phyloP scores from a whole-genome alignment of 257 asterid genomes.

The Scutellaria galericulata region DNA sequence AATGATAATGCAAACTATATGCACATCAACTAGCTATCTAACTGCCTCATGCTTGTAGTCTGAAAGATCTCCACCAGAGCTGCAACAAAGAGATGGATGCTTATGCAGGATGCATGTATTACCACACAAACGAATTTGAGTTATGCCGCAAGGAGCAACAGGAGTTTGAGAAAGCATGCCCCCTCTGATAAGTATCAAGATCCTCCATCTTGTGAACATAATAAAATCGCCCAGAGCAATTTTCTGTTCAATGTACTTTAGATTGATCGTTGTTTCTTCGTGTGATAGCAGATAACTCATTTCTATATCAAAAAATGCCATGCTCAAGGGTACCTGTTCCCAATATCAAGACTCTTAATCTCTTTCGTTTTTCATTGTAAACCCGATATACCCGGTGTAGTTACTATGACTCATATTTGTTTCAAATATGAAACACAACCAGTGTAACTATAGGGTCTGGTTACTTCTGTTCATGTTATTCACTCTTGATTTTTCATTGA shows the following conservation, averaged over 20 bases:
- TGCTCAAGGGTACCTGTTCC: slow-evolving; percentile 17
- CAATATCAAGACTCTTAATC: slow-evolving; percentile 1
- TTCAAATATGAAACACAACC: slow-evolving; percentile 13
- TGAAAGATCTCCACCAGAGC: slow-evolving; percentile 83
- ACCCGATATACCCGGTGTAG: slow-evolving; percentile 1
- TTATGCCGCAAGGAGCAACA: slow-evolving; percentile 90
- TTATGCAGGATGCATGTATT: slow-evolving; percentile 93
- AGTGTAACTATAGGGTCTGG: not conserved
- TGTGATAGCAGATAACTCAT: slow-evolving; percentile 28
- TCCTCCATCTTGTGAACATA: slow-evolving; percentile 27
- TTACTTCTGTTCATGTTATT: slow-evolving; percentile 21
- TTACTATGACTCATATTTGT: slow-evolving; percentile 15
- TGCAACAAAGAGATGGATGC: slow-evolving; percentile 91
- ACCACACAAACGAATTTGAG: slow-evolving; percentile 91
- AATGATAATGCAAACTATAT: not conserved
- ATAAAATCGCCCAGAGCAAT: slow-evolving; percentile 24
- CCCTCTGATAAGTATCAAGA: slow-evolving; percentile 44
- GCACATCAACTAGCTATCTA: slow-evolving; percentile 2
- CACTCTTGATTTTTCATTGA: not conserved
- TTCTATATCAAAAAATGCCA: slow-evolving; percentile 27
- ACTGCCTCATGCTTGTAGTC: slow-evolving; percentile 51
- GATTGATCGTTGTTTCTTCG: slow-evolving; percentile 20
- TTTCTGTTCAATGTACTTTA: slow-evolving; percentile 23
- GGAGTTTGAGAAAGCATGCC: slow-evolving; percentile 86
- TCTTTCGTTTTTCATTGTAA: not conserved